Evolutionary conservation across 2,329 filamentous ascomycete species (phyloP), one percentile per base, ranked within the genome.

Genomic region (Clarireedia paspali): DNA sequence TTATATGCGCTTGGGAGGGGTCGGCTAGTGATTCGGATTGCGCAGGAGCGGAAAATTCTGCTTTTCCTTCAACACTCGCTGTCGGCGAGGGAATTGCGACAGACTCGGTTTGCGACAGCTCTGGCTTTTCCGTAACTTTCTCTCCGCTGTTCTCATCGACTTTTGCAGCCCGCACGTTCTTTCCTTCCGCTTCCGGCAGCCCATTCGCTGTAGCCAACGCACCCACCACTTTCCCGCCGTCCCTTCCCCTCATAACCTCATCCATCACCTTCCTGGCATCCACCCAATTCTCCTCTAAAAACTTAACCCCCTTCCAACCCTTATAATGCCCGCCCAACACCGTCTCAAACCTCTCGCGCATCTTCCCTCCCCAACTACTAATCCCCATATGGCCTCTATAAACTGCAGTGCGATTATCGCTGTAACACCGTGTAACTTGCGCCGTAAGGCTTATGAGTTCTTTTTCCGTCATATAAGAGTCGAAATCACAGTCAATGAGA

Each of bases 401-500:
- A 6, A 70, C 73, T 0, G 86, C 78, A 56, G 80, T 82, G 57
- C 81, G 82, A 71, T 96, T 97, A 66, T 96, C 90, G 20, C 91
- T 90, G 72, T 99, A 99, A 57, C 82, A 87, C 56, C 94, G 78
- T 7, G 90, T 95, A 59, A 99, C 78, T 71, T 99, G 94, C 56
- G 84, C 82, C 1, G 83, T 82, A 12, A 99, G 78, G 4, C 90
- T 96, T 55, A 91, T 84, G 30, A 88, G 77, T 72, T 99, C 94
- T 63, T 88, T 87, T 39, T 92, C 88, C 50, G 78, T 79, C 94
- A 99, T 99, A 67, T 91, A 81, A 44, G 88, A 77, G 70, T 99
- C 91, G 69, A 95, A 99, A 62, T 88, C 84, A 72, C 92, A 97
- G 74, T 99, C 94, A 60, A 99, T 75, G 57, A 99, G 77, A 62